A percentile compares a stretch with the other conserved stretches of the same genome.
Conservation (phyloP, 768 basidiomycete species). For the Boletales sp. region DNA sequence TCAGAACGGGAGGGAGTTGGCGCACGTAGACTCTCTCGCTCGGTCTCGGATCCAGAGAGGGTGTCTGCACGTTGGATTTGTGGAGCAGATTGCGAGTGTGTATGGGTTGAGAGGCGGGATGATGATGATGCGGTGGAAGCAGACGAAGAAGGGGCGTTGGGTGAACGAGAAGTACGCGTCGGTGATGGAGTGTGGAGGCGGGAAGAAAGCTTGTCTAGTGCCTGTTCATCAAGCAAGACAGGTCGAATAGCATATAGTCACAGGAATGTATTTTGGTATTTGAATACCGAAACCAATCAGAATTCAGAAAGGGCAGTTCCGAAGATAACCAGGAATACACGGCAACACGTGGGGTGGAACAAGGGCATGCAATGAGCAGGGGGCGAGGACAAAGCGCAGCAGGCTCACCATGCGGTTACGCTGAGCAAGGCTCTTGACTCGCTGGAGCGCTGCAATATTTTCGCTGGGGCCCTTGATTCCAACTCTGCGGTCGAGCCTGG, state of each 20-base stretch:
- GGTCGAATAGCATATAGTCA: constrained; percentile 20
- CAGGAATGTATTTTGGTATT: constrained; percentile 3
- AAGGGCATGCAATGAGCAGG: constrained; percentile 25
- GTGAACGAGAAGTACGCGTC: constrained; percentile 37
- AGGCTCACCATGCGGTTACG: constrained; percentile 67
- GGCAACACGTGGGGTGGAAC: constrained; percentile 30
- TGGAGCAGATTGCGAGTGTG: constrained; percentile 27
- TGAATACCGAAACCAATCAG: constrained; percentile 4
- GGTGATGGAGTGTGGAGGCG: constrained; percentile 59
- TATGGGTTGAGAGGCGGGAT: constrained; percentile 34
- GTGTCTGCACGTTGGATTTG: constrained; percentile 31
- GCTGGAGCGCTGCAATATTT: constrained; percentile 57
- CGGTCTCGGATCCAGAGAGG: constrained; percentile 79
- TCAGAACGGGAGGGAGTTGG: constrained; percentile 29
- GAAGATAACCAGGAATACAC: constrained; percentile 18
- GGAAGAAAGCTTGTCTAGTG: constrained; percentile 64
- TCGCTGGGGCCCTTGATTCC: constrained; percentile 42
- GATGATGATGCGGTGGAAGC: constrained; percentile 33
- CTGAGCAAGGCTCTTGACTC: constrained; percentile 66
- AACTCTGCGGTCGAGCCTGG: constrained; percentile 41
- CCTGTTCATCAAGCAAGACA: constrained; percentile 35
- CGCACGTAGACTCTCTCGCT: constrained; percentile 54
- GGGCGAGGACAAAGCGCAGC: constrained; percentile 15
- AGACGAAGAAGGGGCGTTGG: constrained; percentile 31
- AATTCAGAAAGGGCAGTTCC: background rate